Conservation (phyloP, 805 yeast genomes). For the Torulaspora microellipsoides region DNA sequence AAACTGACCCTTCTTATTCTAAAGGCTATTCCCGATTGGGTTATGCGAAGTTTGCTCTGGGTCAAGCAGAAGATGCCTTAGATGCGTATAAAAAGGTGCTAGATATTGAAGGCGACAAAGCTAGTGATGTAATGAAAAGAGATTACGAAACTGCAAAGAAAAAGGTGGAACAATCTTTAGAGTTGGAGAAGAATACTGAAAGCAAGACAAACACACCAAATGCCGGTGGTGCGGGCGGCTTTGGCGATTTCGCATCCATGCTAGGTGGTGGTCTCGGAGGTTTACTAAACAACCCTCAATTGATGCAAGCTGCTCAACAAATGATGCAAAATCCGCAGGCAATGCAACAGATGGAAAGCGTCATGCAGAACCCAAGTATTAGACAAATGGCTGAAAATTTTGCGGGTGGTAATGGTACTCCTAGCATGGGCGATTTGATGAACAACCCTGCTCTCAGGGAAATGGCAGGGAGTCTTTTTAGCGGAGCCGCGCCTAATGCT, state of each 20-base stretch:
- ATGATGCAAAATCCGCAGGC: slow-evolving; percentile 85
- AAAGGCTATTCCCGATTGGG: slow-evolving; percentile 96
- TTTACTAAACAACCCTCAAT: slow-evolving; percentile 84
- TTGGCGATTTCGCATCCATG: slow-evolving; percentile 73
- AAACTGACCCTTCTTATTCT: slow-evolving; percentile 71
- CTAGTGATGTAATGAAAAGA: slow-evolving; percentile 84
- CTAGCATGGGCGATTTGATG: slow-evolving; percentile 66
- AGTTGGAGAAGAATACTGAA: slow-evolving; percentile 30
- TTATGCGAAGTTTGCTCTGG: slow-evolving; percentile 87
- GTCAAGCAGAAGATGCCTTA: slow-evolving; percentile 85
- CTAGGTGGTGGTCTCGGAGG: slow-evolving; percentile 60
- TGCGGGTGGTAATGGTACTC: slow-evolving; percentile 61
- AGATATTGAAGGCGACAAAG: slow-evolving; percentile 78
- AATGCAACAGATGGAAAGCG: slow-evolving; percentile 55
- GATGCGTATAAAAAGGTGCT: slow-evolving; percentile 87
- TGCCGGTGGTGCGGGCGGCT: slow-evolving; percentile 41
- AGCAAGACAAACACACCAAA: slow-evolving; percentile 28
- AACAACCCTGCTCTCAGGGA: slow-evolving; percentile 74
- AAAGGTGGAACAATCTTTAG: slow-evolving; percentile 74
- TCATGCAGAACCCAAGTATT: slow-evolving; percentile 77
- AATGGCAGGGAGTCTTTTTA: slow-evolving; percentile 68
- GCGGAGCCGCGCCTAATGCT: slow-evolving; percentile 38
- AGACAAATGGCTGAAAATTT: slow-evolving; percentile 79
- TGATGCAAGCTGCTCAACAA: slow-evolving; percentile 83
- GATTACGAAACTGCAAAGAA: slow-evolving; percentile 92